These are phyloP conservation scores for Mortierella sp. DNA, from an alignment of 371 early-diverging fungal genomes.

Conservation along the genomic window DNA sequence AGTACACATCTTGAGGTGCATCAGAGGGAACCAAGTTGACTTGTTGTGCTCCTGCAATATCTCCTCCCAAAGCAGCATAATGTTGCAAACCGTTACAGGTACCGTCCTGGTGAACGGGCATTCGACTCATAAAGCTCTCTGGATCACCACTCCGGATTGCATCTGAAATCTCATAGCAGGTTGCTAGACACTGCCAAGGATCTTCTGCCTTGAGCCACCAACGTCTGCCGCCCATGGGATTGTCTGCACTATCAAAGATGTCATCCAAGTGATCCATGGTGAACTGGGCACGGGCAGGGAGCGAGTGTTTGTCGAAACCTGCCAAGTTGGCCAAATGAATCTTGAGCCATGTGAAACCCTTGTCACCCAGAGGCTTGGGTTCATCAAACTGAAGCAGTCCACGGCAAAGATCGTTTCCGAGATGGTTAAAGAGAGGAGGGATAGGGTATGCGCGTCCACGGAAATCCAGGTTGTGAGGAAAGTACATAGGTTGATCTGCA, in stretches of 20 bases:
- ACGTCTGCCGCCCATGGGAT: slow-evolving; percentile 76
- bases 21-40: slow-evolving; percentile 93
- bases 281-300: slow-evolving; percentile 84
- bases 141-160: slow-evolving; percentile 85
- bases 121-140: slow-evolving; percentile 69
- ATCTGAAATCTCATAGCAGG: slow-evolving; percentile 86
- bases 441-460: slow-evolving; percentile 98
- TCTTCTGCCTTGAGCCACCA: slow-evolving; percentile 96
- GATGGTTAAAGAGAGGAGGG: slow-evolving; percentile 94
- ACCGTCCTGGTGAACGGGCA: slow-evolving; percentile 98
- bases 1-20: slow-evolving; percentile 94
- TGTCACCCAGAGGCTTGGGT: slow-evolving; percentile 86
- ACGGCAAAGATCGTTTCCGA: slow-evolving; percentile 96
- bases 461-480: slow-evolving; percentile 98
- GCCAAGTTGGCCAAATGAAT: slow-evolving; percentile 95
- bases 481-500: slow-evolving; percentile 89
- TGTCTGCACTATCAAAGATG: slow-evolving; percentile 86
- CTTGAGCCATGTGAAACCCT: slow-evolving; percentile 93
- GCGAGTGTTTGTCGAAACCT: slow-evolving; percentile 95
- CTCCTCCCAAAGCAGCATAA: slow-evolving; percentile 98
- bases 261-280: slow-evolving; percentile 78
- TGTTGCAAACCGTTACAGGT: slow-evolving; percentile 99
- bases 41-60: slow-evolving; percentile 88
- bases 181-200: slow-evolving; percentile 95
- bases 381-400: slow-evolving; percentile 88